phyloP scores from a whole-genome alignment of 1,284 basidiomycete species.

The Peniophora sp. region DNA sequence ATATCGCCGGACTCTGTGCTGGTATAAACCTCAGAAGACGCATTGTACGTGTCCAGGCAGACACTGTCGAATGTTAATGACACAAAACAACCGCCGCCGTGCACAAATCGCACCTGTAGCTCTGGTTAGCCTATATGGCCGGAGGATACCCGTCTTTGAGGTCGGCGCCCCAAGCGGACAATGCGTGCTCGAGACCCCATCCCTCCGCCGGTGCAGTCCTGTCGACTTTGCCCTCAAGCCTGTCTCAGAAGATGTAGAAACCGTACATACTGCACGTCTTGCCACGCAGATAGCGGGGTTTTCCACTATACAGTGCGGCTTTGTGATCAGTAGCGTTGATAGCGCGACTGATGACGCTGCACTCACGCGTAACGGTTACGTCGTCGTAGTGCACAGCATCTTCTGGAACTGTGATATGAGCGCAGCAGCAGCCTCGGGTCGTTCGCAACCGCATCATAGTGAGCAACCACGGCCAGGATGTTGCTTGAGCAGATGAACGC shows the following conservation, averaged over 20 bases:
- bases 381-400: conserved; percentile 56
- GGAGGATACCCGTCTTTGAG: conserved; percentile 40
- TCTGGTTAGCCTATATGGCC: too few species aligned
- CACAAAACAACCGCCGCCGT: not conserved
- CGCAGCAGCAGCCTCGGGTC: conserved; percentile 36
- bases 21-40: conserved; percentile 38
- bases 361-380: conserved; percentile 50
- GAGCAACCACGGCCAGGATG: conserved; percentile 53
- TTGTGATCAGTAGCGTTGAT: not conserved
- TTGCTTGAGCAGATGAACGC: conserved; percentile 68
- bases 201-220: conserved; percentile 43
- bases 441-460: conserved; percentile 44
- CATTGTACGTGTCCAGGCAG: conserved; percentile 53
- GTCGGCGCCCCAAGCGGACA: conserved; percentile 52
- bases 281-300: conserved; percentile 52
- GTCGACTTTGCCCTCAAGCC: conserved; percentile 61
- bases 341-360: not conserved
- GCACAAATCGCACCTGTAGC: too few species aligned
- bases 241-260: conserved; percentile 67
- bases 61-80: conserved; percentile 22
- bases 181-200: conserved; percentile 57
- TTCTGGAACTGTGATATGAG: conserved; percentile 50
- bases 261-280: conserved; percentile 39
- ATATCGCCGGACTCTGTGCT: conserved; percentile 45
- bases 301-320: conserved; percentile 32